A percentile compares a stretch with the other conserved stretches of the same genome.
Conservation (phyloP, 148 eudicot species). For the Amaranthus cruentus region DNA sequence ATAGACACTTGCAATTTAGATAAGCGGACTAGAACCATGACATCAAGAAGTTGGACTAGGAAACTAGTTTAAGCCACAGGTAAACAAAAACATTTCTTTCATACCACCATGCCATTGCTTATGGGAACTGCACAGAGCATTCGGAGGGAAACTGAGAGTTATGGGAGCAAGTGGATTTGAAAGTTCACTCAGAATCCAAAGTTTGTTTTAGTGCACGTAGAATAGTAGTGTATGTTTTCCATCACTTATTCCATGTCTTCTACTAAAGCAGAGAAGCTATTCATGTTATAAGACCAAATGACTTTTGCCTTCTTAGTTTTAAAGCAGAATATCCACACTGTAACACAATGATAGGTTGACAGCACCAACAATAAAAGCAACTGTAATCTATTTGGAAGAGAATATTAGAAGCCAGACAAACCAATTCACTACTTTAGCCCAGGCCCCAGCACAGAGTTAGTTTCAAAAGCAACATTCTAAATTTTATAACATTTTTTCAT, state of each 20-base stretch:
- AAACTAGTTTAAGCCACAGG: not conserved
- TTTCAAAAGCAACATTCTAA: not conserved
- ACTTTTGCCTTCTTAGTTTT: not conserved
- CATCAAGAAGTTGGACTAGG: not conserved
- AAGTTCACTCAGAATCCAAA: too few relatives aligned
- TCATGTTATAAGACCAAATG: not conserved
- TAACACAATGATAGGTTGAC: not conserved
- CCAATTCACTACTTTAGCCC: not conserved
- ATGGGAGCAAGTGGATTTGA: too few relatives aligned
- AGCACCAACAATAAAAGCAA: not conserved
- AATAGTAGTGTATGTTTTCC: too few relatives aligned
- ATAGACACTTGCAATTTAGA: not conserved
- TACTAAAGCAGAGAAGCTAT: not conserved
- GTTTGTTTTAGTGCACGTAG: too few relatives aligned
- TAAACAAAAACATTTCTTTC: not conserved
- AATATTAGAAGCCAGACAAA: not conserved
- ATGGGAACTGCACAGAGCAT: too few relatives aligned
- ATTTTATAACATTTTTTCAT: not conserved
- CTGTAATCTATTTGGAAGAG: not conserved
- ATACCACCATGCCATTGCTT: not conserved
- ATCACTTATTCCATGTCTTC: not conserved
- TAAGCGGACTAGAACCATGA: not conserved
- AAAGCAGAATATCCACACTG: not conserved
- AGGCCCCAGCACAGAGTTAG: too few relatives aligned
- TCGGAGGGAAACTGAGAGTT: too few relatives aligned